Evolutionary conservation across 2,329 filamentous ascomycete species (phyloP), one percentile per base, ranked within the genome.

Genomic region (Golovinomyces cichoracearum): DNA sequence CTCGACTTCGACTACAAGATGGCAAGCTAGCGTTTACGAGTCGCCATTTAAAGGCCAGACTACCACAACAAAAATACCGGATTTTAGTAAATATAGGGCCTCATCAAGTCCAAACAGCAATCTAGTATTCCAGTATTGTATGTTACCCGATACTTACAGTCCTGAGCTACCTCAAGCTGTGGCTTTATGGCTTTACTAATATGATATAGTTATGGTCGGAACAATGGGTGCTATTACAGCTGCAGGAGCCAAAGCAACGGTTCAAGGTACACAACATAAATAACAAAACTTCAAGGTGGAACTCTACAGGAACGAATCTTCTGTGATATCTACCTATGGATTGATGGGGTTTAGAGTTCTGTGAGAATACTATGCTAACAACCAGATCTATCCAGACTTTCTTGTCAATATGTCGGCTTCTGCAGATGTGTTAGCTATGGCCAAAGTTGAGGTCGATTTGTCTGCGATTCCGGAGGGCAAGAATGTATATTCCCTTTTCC

Each of bases 351-450:
- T n/a, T 5, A 33, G 13, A 7, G 9, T 41, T 23, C 31, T n/a
- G 5, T 15, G 2, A 35, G 13, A 19, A 47, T 23, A 15, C 17
- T 3, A 15, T 13, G 21, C 27, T 33, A 12, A 47, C n/a, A 21
- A 23, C n/a, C 19, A 33, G 40, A 45, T 40, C 48, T 41, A 25
- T 51, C 26, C 67, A 98, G 90, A 98, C 70, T 98, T 98, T 76
- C 75, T 98, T 56, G 84, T 93, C 71, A 98, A 94, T 78, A 95
- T 98, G 92, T 92, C 88, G 61, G 90, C 90, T 54, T 98, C 90
- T 53, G 90, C 90, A 68, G 90, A 98, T 63, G 85, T 98, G 63
- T 70, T 98, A 69, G 90, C 92, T 64, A 92, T 94, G 78, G 90
- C 90, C 67, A 98, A 98, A 80, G 90, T 98, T 59, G 90, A 98